Evolutionary conservation across 1,284 basidiomycete genomes (phyloP).

Genomic region (Coniferiporia sulphurascens): DNA sequence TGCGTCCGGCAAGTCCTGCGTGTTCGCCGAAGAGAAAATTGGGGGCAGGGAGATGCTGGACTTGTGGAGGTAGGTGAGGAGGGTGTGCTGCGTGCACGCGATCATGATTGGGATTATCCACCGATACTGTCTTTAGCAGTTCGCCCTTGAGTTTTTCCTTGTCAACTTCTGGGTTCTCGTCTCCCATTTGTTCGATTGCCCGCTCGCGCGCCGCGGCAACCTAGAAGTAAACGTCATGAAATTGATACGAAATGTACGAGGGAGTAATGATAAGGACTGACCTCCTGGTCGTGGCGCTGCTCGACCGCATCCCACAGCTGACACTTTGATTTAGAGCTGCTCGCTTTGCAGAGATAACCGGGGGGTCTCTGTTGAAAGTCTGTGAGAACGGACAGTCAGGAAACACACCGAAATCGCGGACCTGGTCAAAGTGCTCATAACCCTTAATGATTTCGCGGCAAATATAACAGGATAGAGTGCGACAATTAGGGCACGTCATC

Average conservation of each 20-base stretch:
- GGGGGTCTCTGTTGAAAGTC: not conserved
- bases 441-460: slow-evolving; percentile 67
- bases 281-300: slow-evolving; percentile 60
- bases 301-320: slow-evolving; percentile 68
- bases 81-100: not conserved
- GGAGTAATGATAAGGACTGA: slow-evolving; percentile 27
- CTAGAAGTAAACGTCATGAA: slow-evolving; percentile 31
- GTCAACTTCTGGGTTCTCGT: slow-evolving; percentile 50
- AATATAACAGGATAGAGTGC: slow-evolving; percentile 70
- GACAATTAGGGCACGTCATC: slow-evolving; percentile 69
- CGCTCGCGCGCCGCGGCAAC: slow-evolving; percentile 65
- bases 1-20: too few species aligned
- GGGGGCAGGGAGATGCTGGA: too few species aligned
- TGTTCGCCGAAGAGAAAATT: too few species aligned
- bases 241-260: not conserved
- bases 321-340: slow-evolving; percentile 41
- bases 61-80: too few species aligned
- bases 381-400: slow-evolving; percentile 6
- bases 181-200: slow-evolving; percentile 56
- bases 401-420: slow-evolving; percentile 26
- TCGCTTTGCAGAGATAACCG: not conserved
- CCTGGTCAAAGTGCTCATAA: slow-evolving; percentile 75
- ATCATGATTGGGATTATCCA: not conserved
- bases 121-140: slow-evolving; percentile 31
- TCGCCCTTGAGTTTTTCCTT: slow-evolving; percentile 54